Conservation (phyloP, 2,329 filamentous ascomycete species). For the Talaromyces pinophilus region DNA sequence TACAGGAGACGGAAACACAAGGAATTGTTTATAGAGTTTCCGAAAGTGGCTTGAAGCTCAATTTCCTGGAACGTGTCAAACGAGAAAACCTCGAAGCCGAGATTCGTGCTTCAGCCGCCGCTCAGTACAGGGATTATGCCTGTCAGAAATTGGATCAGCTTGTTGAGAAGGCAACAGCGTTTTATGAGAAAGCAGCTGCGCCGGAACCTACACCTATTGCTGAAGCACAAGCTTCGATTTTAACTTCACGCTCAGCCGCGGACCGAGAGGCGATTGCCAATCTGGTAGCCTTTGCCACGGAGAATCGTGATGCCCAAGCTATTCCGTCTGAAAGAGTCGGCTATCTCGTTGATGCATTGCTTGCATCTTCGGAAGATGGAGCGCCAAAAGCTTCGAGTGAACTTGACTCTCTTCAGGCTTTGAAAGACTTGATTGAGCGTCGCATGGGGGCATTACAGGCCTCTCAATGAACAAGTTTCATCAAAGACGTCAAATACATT, state of each 20-base stretch:
- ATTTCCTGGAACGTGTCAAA: constrained; percentile 69
- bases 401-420: constrained; percentile 33
- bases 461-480: constrained; percentile 8
- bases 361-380: constrained; percentile 31
- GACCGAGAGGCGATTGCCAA: constrained; percentile 38
- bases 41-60: constrained; percentile 65
- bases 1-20: constrained; percentile 61
- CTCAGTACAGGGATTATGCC: constrained; percentile 31
- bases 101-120: constrained; percentile 27
- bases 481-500: background rate
- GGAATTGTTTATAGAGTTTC: constrained; percentile 67
- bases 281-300: constrained; percentile 34
- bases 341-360: constrained; percentile 37
- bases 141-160: constrained; percentile 31
- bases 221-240: constrained; percentile 26
- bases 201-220: constrained; percentile 27
- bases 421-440: constrained; percentile 35
- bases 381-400: constrained; percentile 33
- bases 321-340: constrained; percentile 29
- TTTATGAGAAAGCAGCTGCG: constrained; percentile 26
- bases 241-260: constrained; percentile 31
- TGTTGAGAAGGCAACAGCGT: constrained; percentile 30
- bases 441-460: constrained; percentile 31
- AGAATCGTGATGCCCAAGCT: constrained; percentile 22
- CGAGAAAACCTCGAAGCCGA: constrained; percentile 34